Evolutionary conservation across 108 stramenopile species (phyloP).

Genomic region (Discostella stelligeroides): DNA sequence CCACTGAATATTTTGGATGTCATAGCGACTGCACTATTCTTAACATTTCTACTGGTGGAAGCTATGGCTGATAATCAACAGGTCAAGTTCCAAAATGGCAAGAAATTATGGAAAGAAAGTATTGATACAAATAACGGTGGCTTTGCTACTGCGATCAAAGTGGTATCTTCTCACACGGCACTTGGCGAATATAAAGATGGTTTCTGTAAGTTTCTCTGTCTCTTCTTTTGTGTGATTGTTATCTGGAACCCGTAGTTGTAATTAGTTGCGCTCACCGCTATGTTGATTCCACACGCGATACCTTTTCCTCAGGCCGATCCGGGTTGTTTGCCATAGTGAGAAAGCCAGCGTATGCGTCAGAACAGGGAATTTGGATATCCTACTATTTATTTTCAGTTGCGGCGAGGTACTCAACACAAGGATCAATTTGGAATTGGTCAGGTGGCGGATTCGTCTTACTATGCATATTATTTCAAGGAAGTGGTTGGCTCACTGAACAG

Average conservation of each 20-base stretch:
- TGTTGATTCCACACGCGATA: no score
- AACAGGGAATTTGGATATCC: constrained; percentile 70
- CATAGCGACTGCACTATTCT: constrained; percentile 42
- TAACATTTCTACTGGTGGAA: constrained; percentile 58
- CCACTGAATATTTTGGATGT: constrained; percentile 57
- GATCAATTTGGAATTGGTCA: constrained; percentile 57
- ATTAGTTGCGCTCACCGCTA: no score
- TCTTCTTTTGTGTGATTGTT: no score
- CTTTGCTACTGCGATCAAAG: constrained; percentile 12
- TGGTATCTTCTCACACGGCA: neutral
- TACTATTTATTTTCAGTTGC: constrained; percentile 67
- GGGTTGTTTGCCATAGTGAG: constrained; percentile 76
- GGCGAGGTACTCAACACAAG: constrained; percentile 24
- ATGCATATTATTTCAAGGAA: constrained; percentile 68
- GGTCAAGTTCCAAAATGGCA: constrained; percentile 69
- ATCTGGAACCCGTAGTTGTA: no score
- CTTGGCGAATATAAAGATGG: constrained; percentile 59
- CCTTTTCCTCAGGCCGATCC: constrained; percentile 17
- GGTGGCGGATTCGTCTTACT: constrained; percentile 52
- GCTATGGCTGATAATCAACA: constrained; percentile 80
- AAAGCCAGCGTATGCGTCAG: constrained; percentile 81
- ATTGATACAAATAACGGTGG: neutral
- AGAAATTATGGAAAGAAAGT: constrained; percentile 30
- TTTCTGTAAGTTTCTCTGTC: constrained; percentile 48
- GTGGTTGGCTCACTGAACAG: constrained; percentile 70